Conservation (phyloP, 306 rosid species). For the Canavalia ensiformis region DNA sequence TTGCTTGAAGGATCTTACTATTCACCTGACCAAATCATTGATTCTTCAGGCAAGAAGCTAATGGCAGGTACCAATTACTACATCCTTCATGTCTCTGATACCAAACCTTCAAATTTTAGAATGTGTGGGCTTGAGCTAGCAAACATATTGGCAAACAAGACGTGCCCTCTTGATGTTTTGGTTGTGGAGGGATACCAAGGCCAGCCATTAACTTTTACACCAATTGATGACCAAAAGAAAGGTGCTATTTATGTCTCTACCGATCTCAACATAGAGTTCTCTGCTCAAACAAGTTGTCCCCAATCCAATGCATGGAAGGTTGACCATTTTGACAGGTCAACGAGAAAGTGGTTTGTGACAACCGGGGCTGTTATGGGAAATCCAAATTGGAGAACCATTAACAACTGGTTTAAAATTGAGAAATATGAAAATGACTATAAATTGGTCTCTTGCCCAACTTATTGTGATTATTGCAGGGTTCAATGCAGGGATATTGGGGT, state of each 20-base stretch:
- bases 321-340: conserved; percentile 20
- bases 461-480: conserved; percentile 58
- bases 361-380: conserved; percentile 52
- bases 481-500: conserved; percentile 55
- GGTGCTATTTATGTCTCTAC: conserved; percentile 48
- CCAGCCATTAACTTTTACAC: conserved; percentile 48
- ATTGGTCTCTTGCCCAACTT: conserved; percentile 61
- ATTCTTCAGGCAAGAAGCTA: not conserved
- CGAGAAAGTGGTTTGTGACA: conserved; percentile 51
- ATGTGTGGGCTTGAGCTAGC: conserved; percentile 43
- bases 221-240: conserved; percentile 32
- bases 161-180: conserved; percentile 51
- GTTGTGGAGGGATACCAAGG: conserved; percentile 48
- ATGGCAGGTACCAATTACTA: conserved; percentile 1
- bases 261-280: conserved; percentile 60
- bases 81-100: conserved; percentile 41
- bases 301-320: conserved; percentile 55
- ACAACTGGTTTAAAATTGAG: conserved; percentile 67
- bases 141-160: conserved; percentile 10
- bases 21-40: conserved; percentile 9
- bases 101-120: not conserved
- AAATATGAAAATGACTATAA: conserved; percentile 52
- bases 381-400: conserved; percentile 43
- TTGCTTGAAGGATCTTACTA: not conserved
- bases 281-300: conserved; percentile 14